Evolutionary conservation across 768 basidiomycete species (phyloP).

Genomic region (Leucocoprinus leucothites): DNA sequence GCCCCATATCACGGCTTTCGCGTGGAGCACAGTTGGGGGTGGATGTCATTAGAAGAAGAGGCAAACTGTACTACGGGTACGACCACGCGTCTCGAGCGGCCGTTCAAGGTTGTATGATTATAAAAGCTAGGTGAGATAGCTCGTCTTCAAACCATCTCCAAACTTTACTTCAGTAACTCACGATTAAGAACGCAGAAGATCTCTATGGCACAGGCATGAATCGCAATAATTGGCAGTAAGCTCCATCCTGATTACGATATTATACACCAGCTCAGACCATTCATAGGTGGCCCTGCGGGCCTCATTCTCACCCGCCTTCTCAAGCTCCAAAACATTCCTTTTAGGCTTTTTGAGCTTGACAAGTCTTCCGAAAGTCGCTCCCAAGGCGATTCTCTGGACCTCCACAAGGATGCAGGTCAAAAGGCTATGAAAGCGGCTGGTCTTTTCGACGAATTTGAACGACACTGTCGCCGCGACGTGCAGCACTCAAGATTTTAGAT

Average conservation of each 20-base stretch:
- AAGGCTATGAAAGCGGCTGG: constrained; percentile 22
- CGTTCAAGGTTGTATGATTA: too few relatives aligned
- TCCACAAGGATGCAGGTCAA: constrained; percentile 22
- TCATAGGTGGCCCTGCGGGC: constrained; percentile 21
- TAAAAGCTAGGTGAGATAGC: too few relatives aligned
- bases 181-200: too few relatives aligned
- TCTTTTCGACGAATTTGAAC: constrained; percentile 20
- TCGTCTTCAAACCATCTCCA: too few relatives aligned
- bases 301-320: constrained; percentile 25
- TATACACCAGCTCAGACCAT: too few relatives aligned
- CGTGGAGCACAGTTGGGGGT: too few relatives aligned
- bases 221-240: background rate
- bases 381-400: constrained; percentile 27
- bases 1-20: too few relatives aligned
- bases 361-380: constrained; percentile 16
- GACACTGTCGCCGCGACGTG: constrained; percentile 17
- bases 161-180: too few relatives aligned
- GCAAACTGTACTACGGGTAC: too few relatives aligned
- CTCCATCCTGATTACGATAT: too few relatives aligned
- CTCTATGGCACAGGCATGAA: background rate
- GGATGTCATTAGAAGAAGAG: too few relatives aligned
- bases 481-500: constrained; percentile 16
- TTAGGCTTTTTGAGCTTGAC: constrained; percentile 23
- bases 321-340: constrained; percentile 11
- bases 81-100: too few relatives aligned